Base-by-base conservation (phyloP, 2,329 filamentous ascomycete species). In the Xylariomycetidae sp. region DNA sequence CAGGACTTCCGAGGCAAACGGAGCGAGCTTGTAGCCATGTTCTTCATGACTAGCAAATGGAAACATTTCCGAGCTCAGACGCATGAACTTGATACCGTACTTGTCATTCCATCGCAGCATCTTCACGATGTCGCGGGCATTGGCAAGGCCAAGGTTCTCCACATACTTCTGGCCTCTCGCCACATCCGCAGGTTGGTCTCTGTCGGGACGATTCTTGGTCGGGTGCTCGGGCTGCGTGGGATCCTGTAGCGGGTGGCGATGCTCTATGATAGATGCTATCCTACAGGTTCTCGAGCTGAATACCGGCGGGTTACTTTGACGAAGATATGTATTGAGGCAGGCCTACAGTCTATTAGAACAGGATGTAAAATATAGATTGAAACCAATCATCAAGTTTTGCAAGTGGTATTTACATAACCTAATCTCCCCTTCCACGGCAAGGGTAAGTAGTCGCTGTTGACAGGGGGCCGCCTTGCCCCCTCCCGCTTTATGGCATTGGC, bases 61-160 rank as follows among this genome's bases (percentile, higher is more conserved):
- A 45, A 97, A 97, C 85, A 96, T 96, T 49, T 96, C 90, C 34
- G 87, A 94, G 47, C 87, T 94, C 14, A 97, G 68, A 2, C 90
- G 78, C 76, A 97, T 78, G 57, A 97, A 96, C 47, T 80, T 89
- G 61, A 97, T 97, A 25, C 83, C 82, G 45, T 90, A 96, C 46
- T 79, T 85, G 44, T 94, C 82, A 53, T 97, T 96, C 90, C 90
- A 97, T 2, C 79, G 74, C 7, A 96, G 53, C 77, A 96, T 87
- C 59, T 94, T 94, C 37, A 74, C 64, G 19, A 96, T 77, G 49
- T 97, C 90, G 25, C 77, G 72, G 1, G 85, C 84, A 58, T 97
- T 97, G 12, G 85, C 78, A 9, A 95, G 58, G 0, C 88, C 87
- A 3, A 97, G 59, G 0, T 74, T 70, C 56, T 95, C 79, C 0